These are phyloP conservation scores for Hamamelis virginiana DNA, from an alignment of 164 flowering plant species.

Conservation along the genomic window DNA sequence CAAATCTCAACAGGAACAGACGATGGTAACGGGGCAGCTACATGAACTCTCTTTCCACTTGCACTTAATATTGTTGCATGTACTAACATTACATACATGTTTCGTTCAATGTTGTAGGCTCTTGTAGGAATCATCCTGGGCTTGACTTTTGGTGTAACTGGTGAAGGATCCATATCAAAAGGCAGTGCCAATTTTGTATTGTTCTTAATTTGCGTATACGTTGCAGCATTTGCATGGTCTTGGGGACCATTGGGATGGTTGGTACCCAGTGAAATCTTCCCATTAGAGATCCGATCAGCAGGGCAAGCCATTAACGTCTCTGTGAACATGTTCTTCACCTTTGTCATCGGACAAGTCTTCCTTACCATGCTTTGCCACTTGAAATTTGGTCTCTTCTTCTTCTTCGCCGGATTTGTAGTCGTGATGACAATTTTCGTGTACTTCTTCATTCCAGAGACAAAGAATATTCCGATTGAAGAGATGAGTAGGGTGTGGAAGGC, in stretches of 20 bases:
- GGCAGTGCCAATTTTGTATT: conserved; percentile 20
- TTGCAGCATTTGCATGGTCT: conserved; percentile 44
- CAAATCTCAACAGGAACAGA: too few relatives aligned
- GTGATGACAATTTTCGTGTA: conserved; percentile 32
- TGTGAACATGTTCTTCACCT: conserved; percentile 41
- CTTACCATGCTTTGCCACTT: conserved; percentile 36
- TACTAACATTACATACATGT: too few relatives aligned
- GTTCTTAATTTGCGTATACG: conserved; percentile 26
- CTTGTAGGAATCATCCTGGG: too few relatives aligned
- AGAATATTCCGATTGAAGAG: conserved; percentile 31
- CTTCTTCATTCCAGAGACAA: conserved; percentile 34
- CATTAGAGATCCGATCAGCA: conserved; percentile 36
- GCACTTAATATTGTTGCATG: too few relatives aligned
- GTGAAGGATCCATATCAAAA: conserved; percentile 16
- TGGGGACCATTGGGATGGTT: conserved; percentile 51
- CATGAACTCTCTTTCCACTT: too few relatives aligned
- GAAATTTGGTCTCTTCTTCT: conserved; percentile 34
- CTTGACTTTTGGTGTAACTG: conserved; percentile 27
- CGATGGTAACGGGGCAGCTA: too few relatives aligned
- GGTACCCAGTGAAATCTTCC: conserved; percentile 37
- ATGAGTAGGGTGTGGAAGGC: conserved; percentile 14
- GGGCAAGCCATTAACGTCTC: conserved; percentile 34
- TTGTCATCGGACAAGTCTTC: conserved; percentile 27
- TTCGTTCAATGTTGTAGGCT: too few relatives aligned
- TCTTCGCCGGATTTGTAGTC: conserved; percentile 31